Evolutionary conservation across 257 asterid genomes (phyloP), one percentile per base, ranked within the genome.

Genomic region (Solanum virginianum): DNA sequence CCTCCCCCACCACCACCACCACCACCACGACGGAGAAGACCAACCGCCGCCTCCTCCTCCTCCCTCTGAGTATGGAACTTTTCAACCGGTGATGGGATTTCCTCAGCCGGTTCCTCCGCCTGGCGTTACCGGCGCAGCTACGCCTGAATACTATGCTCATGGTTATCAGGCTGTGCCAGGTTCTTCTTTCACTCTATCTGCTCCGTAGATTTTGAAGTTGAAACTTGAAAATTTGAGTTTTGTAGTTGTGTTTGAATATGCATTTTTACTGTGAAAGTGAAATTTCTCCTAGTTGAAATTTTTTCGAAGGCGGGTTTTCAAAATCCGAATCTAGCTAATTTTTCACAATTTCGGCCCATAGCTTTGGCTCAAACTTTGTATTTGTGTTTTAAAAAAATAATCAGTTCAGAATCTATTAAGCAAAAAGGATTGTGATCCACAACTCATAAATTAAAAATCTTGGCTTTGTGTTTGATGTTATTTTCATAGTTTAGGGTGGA

Each of bases 31-130:
- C 7, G 81, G 83, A 43, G 86, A 70, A 13, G 65, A 83, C 41
- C 83, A 80, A 15, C 87, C 89, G 3, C 91, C 91, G 7, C 92
- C 92, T 2, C 92, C 93, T 9, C 75, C 86, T 16, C 69, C 87
- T 4, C 82, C 86, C 16, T 88, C 96, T 6, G 92, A 88, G 68
- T 96, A 96, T 69, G 99, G 99, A 47, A 94, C 98, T 51, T 96
- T 94, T 83, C 97, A 89, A 81, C 88, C 95, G 66, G 97, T 92
- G 82, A 80, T 86, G 39, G 99, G 98, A 71, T 94, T 94, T 69
- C 99, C 99, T 87, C 99, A 94, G 87, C 98, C 99, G 2, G 92
- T 89, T 80, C 96, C 98, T 26, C 99, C 99, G n/a, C 98, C 98
- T 3, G 99, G 97, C 2, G 74, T 83, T 84, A 85, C 90, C 36